Evolutionary conservation across 805 yeast species (phyloP).

Genomic region (Zygosaccharomyces gambellarensis): DNA sequence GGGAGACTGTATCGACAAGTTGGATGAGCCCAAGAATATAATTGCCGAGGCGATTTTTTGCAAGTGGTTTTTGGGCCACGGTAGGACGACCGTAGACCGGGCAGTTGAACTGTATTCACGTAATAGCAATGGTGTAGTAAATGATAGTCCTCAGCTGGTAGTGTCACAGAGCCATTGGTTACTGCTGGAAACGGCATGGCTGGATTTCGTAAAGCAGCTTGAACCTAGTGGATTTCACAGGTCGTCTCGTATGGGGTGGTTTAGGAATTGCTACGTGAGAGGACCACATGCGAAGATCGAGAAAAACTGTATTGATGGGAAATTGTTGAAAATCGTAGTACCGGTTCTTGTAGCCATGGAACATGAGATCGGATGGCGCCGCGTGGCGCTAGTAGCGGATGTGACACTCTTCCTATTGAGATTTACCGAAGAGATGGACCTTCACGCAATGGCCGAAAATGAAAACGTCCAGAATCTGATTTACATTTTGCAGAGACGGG

Average conservation of each 20-base stretch:
- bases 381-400: constrained; percentile 17
- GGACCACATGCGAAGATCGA: constrained; percentile 10
- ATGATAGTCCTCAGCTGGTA: not conserved
- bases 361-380: constrained; percentile 9
- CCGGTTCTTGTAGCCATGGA: constrained; percentile 6
- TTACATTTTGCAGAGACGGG: not conserved
- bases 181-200: constrained; percentile 26
- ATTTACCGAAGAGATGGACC: constrained; percentile 8
- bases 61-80: constrained; percentile 12
- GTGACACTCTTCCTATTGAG: constrained; percentile 17
- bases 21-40: not conserved
- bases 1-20: not conserved
- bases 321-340: constrained; percentile 19
- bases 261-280: constrained; percentile 11
- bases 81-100: not conserved
- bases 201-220: constrained; percentile 19
- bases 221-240: constrained; percentile 3
- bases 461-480: not conserved
- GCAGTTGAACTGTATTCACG: not conserved
- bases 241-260: constrained; percentile 6
- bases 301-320: constrained; percentile 10
- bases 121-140: not conserved
- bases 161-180: constrained; percentile 22
- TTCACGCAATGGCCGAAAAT: not conserved
- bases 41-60: constrained; percentile 14